A percentile compares a stretch with the other conserved stretches of the same genome.
phyloP scores from a whole-genome alignment of 768 basidiomycete species.

The Tylopilus sp. region DNA sequence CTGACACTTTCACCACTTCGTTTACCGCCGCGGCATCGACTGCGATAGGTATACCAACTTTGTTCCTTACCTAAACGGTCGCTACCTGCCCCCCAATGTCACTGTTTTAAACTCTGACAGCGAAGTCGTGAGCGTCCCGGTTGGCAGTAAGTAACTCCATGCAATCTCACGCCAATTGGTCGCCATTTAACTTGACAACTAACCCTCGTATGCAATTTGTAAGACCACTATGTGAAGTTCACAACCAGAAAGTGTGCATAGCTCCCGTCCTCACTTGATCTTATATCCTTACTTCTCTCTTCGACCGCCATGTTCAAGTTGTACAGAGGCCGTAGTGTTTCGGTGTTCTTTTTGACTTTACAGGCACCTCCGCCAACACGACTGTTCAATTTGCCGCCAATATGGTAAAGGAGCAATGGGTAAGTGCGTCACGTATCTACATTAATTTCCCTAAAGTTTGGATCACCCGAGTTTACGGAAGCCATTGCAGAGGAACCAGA shows the following conservation, averaged over 20 bases:
- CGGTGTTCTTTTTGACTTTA: too few relatives aligned
- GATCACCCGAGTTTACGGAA: slow-evolving; percentile 55
- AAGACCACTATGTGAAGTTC: slow-evolving; percentile 70
- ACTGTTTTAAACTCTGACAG: slow-evolving; percentile 50
- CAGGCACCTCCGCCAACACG: slow-evolving; percentile 66
- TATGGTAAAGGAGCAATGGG: slow-evolving; percentile 82
- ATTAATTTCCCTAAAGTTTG: neutral
- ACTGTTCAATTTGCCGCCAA: slow-evolving; percentile 63
- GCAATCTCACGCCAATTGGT: too few relatives aligned
- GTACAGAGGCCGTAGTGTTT: too few relatives aligned
- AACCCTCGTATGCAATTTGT: too few relatives aligned
- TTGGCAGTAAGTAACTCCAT: too few relatives aligned
- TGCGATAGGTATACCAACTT: slow-evolving; percentile 58
- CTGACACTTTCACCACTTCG: too few relatives aligned
- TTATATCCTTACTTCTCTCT: too few relatives aligned
- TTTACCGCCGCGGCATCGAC: too few relatives aligned
- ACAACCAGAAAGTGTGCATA: slow-evolving; percentile 62
- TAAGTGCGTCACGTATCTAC: slow-evolving; percentile 21
- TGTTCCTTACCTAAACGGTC: slow-evolving; percentile 59
- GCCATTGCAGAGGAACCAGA: too few relatives aligned
- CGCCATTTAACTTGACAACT: too few relatives aligned
- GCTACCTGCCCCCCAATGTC: slow-evolving; percentile 82
- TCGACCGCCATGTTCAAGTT: too few relatives aligned
- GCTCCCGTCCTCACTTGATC: too few relatives aligned
- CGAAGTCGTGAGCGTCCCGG: slow-evolving; percentile 38